phyloP scores from a whole-genome alignment of 2,329 filamentous ascomycete genomes.

The Phyllosticta citribraziliensis region DNA sequence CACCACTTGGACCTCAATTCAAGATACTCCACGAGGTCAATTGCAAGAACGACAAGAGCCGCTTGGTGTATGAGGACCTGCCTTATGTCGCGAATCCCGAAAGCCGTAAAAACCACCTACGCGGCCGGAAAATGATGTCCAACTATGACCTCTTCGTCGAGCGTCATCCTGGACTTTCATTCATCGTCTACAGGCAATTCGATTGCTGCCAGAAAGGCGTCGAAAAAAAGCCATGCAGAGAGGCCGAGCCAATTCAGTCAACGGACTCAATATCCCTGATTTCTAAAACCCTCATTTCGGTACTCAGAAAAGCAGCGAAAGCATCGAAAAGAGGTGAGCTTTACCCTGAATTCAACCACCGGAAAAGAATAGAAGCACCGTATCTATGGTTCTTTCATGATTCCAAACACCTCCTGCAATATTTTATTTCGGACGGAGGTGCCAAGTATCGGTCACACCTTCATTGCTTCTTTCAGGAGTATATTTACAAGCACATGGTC shows the following conservation, averaged over 20 bases:
- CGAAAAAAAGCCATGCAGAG: background rate
- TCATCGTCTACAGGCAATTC: background rate
- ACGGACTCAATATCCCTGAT: background rate
- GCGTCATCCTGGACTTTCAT: background rate
- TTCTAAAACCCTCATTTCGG: background rate
- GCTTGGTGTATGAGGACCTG: background rate
- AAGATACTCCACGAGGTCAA: background rate
- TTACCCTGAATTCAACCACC: background rate
- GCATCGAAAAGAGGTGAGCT: background rate
- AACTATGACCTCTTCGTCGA: background rate
- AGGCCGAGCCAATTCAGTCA: background rate
- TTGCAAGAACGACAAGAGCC: background rate
- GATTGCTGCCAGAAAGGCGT: background rate
- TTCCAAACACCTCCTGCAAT: too few species aligned
- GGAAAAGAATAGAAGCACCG: background rate
- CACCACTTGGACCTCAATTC: too few species aligned
- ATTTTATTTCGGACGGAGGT: too few species aligned
- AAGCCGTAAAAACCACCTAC: background rate
- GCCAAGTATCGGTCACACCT: background rate
- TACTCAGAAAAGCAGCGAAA: background rate
- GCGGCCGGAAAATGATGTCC: background rate
- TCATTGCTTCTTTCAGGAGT: background rate
- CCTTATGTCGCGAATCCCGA: background rate
- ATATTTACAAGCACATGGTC: background rate
- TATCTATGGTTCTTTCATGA: background rate